These are phyloP conservation scores for Daedalea quercina DNA, from an alignment of 768 basidiomycete genomes.

Conservation along the genomic window DNA sequence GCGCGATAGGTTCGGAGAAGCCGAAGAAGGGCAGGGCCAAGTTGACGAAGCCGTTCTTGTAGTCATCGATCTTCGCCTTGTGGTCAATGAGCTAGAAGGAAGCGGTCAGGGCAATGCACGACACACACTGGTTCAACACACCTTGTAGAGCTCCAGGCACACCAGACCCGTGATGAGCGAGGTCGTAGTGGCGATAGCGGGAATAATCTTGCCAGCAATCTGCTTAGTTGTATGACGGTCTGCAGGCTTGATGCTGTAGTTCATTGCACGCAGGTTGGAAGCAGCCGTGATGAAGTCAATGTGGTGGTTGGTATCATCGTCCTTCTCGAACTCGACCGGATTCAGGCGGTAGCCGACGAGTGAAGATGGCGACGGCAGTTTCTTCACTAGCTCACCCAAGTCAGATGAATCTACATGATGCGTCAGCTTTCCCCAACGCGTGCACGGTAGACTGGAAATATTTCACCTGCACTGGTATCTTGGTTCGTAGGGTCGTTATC, in stretches of 20 bases:
- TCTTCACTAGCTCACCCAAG: conserved; percentile 46
- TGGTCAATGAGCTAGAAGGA: conserved; percentile 82
- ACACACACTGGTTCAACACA: conserved; percentile 20
- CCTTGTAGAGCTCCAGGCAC: conserved; percentile 97
- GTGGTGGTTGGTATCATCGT: conserved; percentile 96
- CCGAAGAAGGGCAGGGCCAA: conserved; percentile 98
- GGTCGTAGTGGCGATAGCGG: conserved; percentile 98
- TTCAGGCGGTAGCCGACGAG: conserved; percentile 93
- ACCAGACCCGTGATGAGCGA: conserved; percentile 93
- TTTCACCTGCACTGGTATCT: conserved; percentile 25
- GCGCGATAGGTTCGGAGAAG: conserved; percentile 95
- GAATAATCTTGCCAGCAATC: conserved; percentile 98
- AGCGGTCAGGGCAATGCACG: neutral
- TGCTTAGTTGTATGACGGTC: conserved; percentile 94
- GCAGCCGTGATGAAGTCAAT: conserved; percentile 99
- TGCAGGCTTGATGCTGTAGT: conserved; percentile 84
- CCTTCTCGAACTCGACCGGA: conserved; percentile 98
- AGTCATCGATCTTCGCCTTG: conserved; percentile 88
- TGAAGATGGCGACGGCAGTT: conserved; percentile 84
- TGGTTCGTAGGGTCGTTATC: conserved; percentile 82
- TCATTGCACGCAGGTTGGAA: conserved; percentile 92
- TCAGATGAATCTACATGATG: conserved; percentile 40
- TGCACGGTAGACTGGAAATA: neutral
- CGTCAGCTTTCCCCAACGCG: conserved; percentile 9
- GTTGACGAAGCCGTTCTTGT: conserved; percentile 99